phyloP scores from a whole-genome alignment of 1,139 yeast species.

The Chernovozyma sophiae-reginae region DNA sequence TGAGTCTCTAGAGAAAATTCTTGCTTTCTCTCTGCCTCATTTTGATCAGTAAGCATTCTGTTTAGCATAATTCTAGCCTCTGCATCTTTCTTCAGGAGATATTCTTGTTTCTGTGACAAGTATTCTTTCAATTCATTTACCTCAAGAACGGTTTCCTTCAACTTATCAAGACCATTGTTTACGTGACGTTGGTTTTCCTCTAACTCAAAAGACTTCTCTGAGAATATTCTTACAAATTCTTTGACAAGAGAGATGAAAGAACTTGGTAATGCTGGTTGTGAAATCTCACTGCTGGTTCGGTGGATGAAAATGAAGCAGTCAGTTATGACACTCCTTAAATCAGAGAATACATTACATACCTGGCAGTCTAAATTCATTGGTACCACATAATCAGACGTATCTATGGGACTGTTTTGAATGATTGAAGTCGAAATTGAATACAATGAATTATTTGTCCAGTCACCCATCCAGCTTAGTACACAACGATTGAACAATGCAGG shows the following conservation, averaged over 20 bases:
- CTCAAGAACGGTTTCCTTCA: slow-evolving; percentile 72
- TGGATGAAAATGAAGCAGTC: slow-evolving; percentile 50
- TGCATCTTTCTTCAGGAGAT: slow-evolving; percentile 51
- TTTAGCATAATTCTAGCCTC: slow-evolving; percentile 73
- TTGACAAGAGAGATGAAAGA: slow-evolving; percentile 51
- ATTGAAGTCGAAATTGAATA: slow-evolving; percentile 45
- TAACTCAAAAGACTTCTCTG: slow-evolving; percentile 41
- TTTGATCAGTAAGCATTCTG: slow-evolving; percentile 81
- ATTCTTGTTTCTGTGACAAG: slow-evolving; percentile 50
- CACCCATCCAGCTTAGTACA: slow-evolving; percentile 86
- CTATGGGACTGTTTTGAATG: slow-evolving; percentile 49
- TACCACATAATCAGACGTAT: slow-evolving; percentile 34
- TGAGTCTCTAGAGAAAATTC: slow-evolving; percentile 82
- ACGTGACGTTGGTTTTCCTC: slow-evolving; percentile 73
- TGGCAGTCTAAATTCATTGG: slow-evolving; percentile 22
- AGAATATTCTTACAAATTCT: slow-evolving; percentile 44
- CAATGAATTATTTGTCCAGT: slow-evolving; percentile 60
- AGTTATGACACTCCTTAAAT: slow-evolving; percentile 46
- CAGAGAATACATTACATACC: slow-evolving; percentile 12
- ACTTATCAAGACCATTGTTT: slow-evolving; percentile 66
- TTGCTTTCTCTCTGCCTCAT: slow-evolving; percentile 86
- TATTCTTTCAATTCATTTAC: slow-evolving; percentile 58
- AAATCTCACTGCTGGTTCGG: slow-evolving; percentile 11
- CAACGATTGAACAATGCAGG: slow-evolving; percentile 93
- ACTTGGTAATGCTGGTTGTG: slow-evolving; percentile 41